A percentile compares a stretch with the other conserved stretches of the same genome.
phyloP scores from a whole-genome alignment of 805 yeast species.

The Nakazawaea holstii region DNA sequence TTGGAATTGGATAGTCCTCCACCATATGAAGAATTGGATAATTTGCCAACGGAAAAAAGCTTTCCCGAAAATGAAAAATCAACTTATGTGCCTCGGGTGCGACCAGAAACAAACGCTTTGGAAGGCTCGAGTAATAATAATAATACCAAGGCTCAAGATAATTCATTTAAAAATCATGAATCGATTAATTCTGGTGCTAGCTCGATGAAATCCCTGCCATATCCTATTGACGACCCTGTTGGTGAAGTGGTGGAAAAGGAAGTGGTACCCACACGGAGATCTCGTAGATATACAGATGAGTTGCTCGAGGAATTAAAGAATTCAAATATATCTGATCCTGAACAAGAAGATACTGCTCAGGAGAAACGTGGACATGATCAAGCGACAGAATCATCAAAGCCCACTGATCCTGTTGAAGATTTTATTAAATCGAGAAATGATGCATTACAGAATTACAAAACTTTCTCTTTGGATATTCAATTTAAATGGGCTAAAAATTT shows the following conservation, averaged over 20 bases:
- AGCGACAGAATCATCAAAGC: too few relatives aligned
- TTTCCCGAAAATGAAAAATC: not conserved
- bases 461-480: constrained; percentile 48
- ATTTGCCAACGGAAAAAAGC: not conserved
- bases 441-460: constrained; percentile 29
- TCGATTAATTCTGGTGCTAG: not conserved
- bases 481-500: constrained; percentile 58
- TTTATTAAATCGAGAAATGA: constrained; percentile 24
- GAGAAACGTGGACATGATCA: not conserved
- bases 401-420: constrained; percentile 12
- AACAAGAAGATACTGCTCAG: not conserved
- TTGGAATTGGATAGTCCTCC: constrained; percentile 1
- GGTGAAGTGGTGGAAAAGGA: not conserved
- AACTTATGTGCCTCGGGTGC: not conserved
- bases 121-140: not conserved
- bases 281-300: constrained; percentile 7
- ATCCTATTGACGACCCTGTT: constrained; percentile 1
- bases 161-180: not conserved
- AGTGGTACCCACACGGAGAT: not conserved
- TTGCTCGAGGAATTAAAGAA: constrained; percentile 1
- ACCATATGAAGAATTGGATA: constrained; percentile 5
- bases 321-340: not conserved
- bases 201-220: not conserved
- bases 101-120: not conserved
- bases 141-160: not conserved